phyloP scores from a whole-genome alignment of 1,139 yeast genomes.

The Debaryomyces sp. region DNA sequence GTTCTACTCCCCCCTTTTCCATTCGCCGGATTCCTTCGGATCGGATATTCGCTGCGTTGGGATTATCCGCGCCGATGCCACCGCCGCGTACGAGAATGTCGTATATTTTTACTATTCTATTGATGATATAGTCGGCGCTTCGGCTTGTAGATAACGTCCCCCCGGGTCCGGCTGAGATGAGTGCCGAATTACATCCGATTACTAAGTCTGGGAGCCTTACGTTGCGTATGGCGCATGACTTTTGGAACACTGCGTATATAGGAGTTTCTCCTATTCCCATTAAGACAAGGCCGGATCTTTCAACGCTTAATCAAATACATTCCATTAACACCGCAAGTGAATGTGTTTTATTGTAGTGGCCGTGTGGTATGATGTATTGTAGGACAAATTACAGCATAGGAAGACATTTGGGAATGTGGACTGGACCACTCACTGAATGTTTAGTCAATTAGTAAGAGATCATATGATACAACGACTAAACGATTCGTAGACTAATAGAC shows the following conservation, averaged over 20 bases:
- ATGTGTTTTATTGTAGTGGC: background rate
- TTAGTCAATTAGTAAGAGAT: too few relatives aligned
- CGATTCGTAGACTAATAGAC: background rate
- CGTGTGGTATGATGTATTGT: background rate
- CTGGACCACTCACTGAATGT: too few relatives aligned
- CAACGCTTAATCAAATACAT: background rate
- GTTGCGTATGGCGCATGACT: background rate
- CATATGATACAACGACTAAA: too few relatives aligned
- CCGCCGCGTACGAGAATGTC: background rate
- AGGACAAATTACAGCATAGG: background rate
- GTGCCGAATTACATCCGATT: background rate
- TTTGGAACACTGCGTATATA: slow-evolving; percentile 1
- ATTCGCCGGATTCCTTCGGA: too few relatives aligned
- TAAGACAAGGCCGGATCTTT: slow-evolving; percentile 2
- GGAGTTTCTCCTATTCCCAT: slow-evolving; percentile 7
- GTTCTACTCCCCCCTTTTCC: background rate
- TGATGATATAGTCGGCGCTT: background rate
- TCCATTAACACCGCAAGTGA: background rate
- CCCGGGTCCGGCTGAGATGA: background rate
- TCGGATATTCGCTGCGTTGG: background rate
- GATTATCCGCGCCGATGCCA: background rate
- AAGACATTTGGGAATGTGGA: too few relatives aligned
- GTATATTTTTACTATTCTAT: background rate
- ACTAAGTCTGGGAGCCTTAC: background rate
- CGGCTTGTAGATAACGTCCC: slow-evolving; percentile 5